phyloP scores from a whole-genome alignment of 306 rosid species.

The Acacia melanoxylon region DNA sequence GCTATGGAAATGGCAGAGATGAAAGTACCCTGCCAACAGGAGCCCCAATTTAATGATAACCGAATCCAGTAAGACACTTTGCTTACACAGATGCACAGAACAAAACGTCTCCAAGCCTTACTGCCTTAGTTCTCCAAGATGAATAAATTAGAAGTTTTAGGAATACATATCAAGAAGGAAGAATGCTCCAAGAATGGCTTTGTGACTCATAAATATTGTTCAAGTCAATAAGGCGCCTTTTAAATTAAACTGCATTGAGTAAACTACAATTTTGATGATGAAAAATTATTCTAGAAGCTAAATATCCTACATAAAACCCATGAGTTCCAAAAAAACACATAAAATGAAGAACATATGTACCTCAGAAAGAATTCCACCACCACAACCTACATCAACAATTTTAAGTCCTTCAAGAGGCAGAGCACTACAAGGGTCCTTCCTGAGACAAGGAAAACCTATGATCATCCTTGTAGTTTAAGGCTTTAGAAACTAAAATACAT shows the following conservation, averaged over 20 bases:
- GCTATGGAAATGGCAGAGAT: not conserved
- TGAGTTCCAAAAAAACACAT: not conserved
- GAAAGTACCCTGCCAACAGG: not conserved
- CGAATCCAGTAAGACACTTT: not conserved
- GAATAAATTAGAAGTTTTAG: not conserved
- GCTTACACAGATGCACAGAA: not conserved
- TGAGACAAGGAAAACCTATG: constrained; percentile 43
- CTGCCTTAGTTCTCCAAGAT: not conserved
- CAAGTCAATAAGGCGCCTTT: not conserved
- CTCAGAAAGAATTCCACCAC: constrained; percentile 96
- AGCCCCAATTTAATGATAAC: not conserved
- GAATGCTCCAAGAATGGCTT: not conserved
- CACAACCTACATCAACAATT: constrained; percentile 93
- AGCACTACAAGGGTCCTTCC: constrained; percentile 71
- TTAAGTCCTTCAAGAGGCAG: constrained; percentile 83
- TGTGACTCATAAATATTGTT: not conserved
- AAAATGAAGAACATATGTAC: constrained; percentile 38
- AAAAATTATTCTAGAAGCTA: not conserved
- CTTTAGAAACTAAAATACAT: not conserved
- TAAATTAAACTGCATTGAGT: not conserved
- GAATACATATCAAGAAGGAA: not conserved
- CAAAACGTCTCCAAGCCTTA: not conserved
- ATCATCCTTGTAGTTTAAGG: constrained; percentile 11
- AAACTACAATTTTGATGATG: not conserved
- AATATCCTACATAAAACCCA: not conserved